These are phyloP conservation scores for Hymenochaete sp. DNA, from an alignment of 1,284 basidiomycete genomes.

Conservation along the genomic window DNA sequence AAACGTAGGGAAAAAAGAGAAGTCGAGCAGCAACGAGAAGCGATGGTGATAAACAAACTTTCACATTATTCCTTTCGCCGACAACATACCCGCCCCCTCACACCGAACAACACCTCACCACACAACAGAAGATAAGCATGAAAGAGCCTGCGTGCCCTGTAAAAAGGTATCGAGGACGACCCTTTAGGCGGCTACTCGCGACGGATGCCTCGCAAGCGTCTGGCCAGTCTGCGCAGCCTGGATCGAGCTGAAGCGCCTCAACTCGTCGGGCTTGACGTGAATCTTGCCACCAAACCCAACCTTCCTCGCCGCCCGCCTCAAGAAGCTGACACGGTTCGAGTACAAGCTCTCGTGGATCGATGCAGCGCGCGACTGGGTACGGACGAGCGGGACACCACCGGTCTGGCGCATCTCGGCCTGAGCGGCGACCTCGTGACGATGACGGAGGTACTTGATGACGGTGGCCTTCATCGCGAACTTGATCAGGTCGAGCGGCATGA, in stretches of 20 bases:
- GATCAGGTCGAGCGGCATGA: conserved; percentile 88
- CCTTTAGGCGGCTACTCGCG: conserved; percentile 41
- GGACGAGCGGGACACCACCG: conserved; percentile 69
- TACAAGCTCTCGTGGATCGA: conserved; percentile 90
- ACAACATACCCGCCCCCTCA: too few species aligned
- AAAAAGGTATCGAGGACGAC: not conserved
- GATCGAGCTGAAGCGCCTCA: conserved; percentile 77
- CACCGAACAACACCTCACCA: not conserved
- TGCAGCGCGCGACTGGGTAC: conserved; percentile 84
- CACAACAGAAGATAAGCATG: conserved; percentile 1
- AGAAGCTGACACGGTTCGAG: conserved; percentile 86
- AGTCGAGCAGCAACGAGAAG: not conserved
- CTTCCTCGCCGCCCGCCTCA: conserved; percentile 76
- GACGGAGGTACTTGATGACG: conserved; percentile 75
- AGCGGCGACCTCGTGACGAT: conserved; percentile 47
- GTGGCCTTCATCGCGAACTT: conserved; percentile 95
- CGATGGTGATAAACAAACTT: not conserved
- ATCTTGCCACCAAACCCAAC: conserved; percentile 80
- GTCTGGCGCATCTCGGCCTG: conserved; percentile 36
- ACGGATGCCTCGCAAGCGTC: conserved; percentile 71
- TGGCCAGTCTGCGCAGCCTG: conserved; percentile 72
- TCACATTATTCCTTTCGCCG: too few species aligned
- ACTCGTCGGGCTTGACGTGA: conserved; percentile 72
- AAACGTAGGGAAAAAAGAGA: not conserved
- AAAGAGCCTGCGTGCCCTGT: conserved; percentile 1